Conservation (phyloP, 352 stramenopile genomes). For the Phytophthora capsici region DNA sequence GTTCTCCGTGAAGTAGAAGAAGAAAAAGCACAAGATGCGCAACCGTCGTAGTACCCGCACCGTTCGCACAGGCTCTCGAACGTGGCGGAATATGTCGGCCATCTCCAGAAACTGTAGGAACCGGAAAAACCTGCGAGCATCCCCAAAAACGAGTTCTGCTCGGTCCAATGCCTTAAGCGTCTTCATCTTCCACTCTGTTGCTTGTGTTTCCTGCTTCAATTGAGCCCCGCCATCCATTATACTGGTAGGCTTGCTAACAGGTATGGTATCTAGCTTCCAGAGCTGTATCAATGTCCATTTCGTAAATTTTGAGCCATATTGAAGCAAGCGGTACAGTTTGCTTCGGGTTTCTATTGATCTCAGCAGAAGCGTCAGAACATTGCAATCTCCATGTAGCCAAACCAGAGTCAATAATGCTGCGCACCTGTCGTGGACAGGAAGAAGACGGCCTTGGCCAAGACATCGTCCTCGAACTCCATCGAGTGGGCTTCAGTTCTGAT, state of each 20-base stretch:
- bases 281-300: conserved; percentile 51
- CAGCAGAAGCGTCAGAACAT: background rate
- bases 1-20: conserved; percentile 75
- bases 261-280: conserved; percentile 19
- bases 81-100: conserved; percentile 53
- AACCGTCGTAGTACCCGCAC: conserved; percentile 49
- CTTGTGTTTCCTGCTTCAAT: background rate
- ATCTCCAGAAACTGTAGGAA: conserved; percentile 77
- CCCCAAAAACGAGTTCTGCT: conserved; percentile 58
- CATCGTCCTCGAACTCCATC: conserved; percentile 38
- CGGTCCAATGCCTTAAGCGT: conserved; percentile 34
- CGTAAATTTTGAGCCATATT: conserved; percentile 66
- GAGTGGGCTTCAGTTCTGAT: background rate
- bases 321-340: conserved; percentile 65
- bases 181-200: conserved; percentile 22
- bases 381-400: no score
- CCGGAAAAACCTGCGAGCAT: conserved; percentile 65
- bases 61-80: conserved; percentile 34
- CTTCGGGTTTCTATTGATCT: conserved; percentile 56
- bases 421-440: conserved; percentile 62
- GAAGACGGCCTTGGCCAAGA: conserved; percentile 46
- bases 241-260: background rate
- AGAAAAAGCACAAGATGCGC: conserved; percentile 65
- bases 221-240: background rate
- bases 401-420: background rate